Conservation (phyloP, 1,284 basidiomycete species). For the Salmacisia buchloeana region DNA sequence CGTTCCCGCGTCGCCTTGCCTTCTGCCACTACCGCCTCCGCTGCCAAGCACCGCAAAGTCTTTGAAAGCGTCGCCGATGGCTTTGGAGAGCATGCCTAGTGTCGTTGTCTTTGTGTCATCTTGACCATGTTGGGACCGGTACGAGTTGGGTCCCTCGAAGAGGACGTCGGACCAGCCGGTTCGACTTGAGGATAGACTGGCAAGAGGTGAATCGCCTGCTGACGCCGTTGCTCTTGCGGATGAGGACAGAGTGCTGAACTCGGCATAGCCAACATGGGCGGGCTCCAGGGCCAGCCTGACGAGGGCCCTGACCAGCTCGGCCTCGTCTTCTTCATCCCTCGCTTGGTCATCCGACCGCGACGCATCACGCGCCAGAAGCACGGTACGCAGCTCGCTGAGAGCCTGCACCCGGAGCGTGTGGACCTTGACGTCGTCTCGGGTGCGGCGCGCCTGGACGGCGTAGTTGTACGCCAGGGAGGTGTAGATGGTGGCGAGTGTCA, state of each 20-base stretch:
- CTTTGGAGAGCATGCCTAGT: no score
- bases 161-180: constrained; percentile 3
- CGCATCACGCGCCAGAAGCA: not conserved
- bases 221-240: not conserved
- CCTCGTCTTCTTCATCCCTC: not conserved
- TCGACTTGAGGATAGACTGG: not conserved
- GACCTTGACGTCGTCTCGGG: not conserved
- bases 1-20: no score
- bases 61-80: no score
- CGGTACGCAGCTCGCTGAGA: not conserved
- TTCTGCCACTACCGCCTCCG: no score
- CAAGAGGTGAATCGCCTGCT: not conserved
- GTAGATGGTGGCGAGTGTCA: not conserved
- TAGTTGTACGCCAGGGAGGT: constrained; percentile 5
- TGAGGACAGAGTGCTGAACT: no score
- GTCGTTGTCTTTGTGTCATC: no score
- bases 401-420: not conserved
- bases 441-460: not conserved
- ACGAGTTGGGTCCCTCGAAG: constrained; percentile 4
- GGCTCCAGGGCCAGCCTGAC: not conserved
- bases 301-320: not conserved
- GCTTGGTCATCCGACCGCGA: no score
- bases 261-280: not conserved
- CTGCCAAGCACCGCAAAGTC: no score
- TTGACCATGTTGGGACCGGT: not conserved